These are phyloP conservation scores for Paragyromitra xinjiangensis DNA, from an alignment of 495 filamentous ascomycete species.

Conservation along the genomic window DNA sequence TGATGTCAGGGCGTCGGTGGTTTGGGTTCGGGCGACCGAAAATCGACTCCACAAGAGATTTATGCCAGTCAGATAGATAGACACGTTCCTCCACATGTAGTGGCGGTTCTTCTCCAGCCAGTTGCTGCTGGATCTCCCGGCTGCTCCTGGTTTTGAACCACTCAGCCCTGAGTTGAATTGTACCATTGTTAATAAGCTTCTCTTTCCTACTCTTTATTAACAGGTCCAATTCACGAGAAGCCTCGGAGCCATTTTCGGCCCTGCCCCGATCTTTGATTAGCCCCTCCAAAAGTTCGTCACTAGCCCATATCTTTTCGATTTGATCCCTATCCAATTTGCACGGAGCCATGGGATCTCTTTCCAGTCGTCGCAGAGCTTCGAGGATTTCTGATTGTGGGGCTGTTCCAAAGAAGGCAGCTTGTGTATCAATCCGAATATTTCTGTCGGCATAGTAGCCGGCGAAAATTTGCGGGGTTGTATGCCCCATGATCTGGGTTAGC, in stretches of 20 bases:
- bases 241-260: background rate
- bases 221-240: background rate
- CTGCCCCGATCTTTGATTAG: background rate
- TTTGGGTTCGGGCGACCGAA: background rate
- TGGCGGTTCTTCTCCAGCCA: background rate
- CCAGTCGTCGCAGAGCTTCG: background rate
- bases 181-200: background rate
- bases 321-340: background rate
- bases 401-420: background rate
- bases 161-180: background rate
- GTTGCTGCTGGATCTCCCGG: background rate
- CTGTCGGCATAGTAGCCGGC: background rate
- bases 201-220: background rate
- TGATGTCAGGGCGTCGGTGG: background rate
- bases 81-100: background rate
- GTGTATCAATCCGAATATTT: background rate
- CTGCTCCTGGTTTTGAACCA: conserved; percentile 4
- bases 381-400: background rate
- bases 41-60: background rate
- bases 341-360: background rate
- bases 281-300: background rate
- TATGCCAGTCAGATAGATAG: background rate
- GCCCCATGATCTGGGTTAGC: background rate
- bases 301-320: background rate
- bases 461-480: background rate